Conservation (phyloP, 2,329 filamentous ascomycete genomes). For the Aspergillus ustus region DNA sequence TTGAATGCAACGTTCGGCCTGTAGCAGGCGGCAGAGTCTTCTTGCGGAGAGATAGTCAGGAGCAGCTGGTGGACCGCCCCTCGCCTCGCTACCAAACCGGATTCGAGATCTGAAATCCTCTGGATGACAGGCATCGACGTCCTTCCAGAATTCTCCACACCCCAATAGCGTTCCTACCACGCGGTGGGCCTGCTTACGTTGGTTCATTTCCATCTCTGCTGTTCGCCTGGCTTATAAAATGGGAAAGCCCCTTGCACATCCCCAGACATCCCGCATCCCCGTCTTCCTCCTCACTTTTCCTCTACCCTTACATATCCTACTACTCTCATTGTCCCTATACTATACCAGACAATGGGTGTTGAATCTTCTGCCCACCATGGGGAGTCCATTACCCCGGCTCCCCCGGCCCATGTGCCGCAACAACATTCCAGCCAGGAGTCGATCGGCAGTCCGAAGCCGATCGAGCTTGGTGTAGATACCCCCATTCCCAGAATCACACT, state of each 20-base stretch:
- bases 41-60: constrained; percentile 7
- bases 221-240: constrained; percentile 7
- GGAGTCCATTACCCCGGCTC: constrained; percentile 37
- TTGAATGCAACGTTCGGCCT: not conserved
- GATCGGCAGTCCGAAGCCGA: constrained; percentile 30
- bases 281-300: not conserved
- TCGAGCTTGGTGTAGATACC: constrained; percentile 32
- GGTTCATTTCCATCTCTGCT: not conserved
- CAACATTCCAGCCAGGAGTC: constrained; percentile 32
- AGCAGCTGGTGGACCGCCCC: constrained; percentile 2
- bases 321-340: not conserved
- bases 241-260: constrained; percentile 13
- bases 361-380: constrained; percentile 36
- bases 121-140: constrained; percentile 11
- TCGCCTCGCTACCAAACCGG: constrained; percentile 10
- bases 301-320: not conserved
- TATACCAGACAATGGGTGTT: constrained; percentile 32
- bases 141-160: constrained; percentile 16
- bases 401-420: constrained; percentile 11
- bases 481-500: constrained; percentile 42
- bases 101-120: constrained; percentile 2
- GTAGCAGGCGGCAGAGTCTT: not conserved
- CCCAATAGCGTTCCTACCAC: not conserved
- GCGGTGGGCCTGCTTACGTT: constrained; percentile 14
- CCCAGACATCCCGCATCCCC: constrained; percentile 11